Base-by-base conservation (phyloP, 2,329 filamentous ascomycete species). In the Aspergillus brunneoviolaceus region DNA sequence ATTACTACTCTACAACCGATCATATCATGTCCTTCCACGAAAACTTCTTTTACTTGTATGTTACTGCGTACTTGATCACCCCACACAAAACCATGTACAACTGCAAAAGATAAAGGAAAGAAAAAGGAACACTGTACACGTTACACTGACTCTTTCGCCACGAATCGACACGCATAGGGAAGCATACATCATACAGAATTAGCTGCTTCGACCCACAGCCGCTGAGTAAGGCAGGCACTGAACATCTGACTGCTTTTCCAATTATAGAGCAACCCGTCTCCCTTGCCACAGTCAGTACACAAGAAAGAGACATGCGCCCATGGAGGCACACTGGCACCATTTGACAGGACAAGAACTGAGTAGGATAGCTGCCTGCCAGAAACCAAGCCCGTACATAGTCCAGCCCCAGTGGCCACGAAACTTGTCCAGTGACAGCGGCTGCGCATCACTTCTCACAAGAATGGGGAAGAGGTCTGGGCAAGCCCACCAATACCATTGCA, bases 221-320 rank as follows among this genome's bases (percentile, higher is more conserved):
- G 52, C 42, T 55, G 53, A 55, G 25, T 55, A 55, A 55, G 45
- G 42, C 35, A 51, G 49, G n/a, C 33, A 52, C 31, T 25, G n/a
- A 45, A 16, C 33, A 35, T 33, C 21, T 31, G 53, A 29, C n/a
- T 48, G 23, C 27, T 48, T 49, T 55, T 35, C 53, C 53, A 55
- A 48, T 55, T 55, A 48, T 49, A 23, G 23, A 23, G 23, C 5
- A 55, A 33, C 33, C 29, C 35, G 42, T 25, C 27, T 31, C 29
- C 53, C 42, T 55, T 55, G 53, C 53, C 53, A 55, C 53, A 29
- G 45, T 33, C 31, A 55, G 16, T 33, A 48, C 25, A 47, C 21
- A 33, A 19, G 16, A 29, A 23, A 29, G 42, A 23, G 27, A 55
- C 39, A 45, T 45, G 33, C 25, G 21, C 27, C 31, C 42, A 55